phyloP scores from a whole-genome alignment of 2,329 filamentous ascomycete species.

The Penicillium sp. region DNA sequence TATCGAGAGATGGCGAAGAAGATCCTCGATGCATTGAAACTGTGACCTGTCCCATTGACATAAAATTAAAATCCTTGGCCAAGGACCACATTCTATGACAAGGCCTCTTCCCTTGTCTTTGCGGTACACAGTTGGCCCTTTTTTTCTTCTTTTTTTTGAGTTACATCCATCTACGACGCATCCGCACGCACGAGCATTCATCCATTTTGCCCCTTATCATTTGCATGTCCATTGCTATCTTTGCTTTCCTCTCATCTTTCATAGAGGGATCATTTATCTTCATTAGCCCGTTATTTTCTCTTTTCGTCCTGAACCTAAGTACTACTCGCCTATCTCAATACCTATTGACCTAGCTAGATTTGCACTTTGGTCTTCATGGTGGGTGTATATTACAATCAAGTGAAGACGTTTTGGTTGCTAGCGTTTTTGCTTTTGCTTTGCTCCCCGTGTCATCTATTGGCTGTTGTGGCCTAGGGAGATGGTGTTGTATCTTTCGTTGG shows the following conservation, averaged over 20 bases:
- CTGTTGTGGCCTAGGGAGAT: background rate
- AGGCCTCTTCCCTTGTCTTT: background rate
- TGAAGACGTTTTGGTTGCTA: conserved; percentile 11
- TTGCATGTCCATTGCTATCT: conserved; percentile 18
- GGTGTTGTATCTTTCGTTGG: conserved; percentile 10
- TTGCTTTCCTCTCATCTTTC: conserved; percentile 11
- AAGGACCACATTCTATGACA: background rate
- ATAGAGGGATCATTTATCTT: conserved; percentile 5
- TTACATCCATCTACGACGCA: conserved; percentile 28
- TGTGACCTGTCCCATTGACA: conserved; percentile 51
- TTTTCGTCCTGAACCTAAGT: conserved; percentile 22
- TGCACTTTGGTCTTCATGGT: conserved; percentile 25
- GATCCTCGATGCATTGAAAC: conserved; percentile 80
- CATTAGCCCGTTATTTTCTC: conserved; percentile 21
- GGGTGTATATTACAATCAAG: conserved; percentile 33
- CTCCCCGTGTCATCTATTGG: background rate
- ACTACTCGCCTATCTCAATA: conserved; percentile 21
- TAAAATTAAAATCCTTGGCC: background rate
- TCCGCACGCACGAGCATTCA: conserved; percentile 31
- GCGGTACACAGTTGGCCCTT: conserved; percentile 5
- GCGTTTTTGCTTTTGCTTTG: conserved; percentile 1
- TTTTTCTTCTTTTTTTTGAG: background rate
- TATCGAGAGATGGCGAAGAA: conserved; percentile 98
- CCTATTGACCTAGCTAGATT: conserved; percentile 16
- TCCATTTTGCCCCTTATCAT: conserved; percentile 19